Evolutionary conservation across 2,329 filamentous ascomycete species (phyloP), one percentile per base, ranked within the genome.

Genomic region (Diaporthe sp.): DNA sequence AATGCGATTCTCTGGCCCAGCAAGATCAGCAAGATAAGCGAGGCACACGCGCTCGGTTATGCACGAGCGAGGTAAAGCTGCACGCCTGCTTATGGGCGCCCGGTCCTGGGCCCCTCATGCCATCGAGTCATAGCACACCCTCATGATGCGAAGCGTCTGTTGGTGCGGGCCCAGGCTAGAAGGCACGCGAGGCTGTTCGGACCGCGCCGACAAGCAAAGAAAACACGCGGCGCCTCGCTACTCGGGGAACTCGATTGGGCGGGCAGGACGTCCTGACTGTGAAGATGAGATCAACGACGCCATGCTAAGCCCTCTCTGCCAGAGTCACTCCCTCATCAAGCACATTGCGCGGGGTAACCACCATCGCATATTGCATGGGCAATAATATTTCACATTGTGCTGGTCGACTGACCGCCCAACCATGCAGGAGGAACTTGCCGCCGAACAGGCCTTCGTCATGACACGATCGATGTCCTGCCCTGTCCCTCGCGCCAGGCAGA

Each of bases 61-160:
- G 65, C 49, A 42, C n/a, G 4, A 55, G 12, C 34, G 12, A 55
- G 22, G 10, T 34, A 34, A 69, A 34, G 34, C 65, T 55, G 49
- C 46, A 55, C 6, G 46, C n/a, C 28, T 15, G 46, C 49, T 55
- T 42, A 53, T 7, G 42, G 49, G 9, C 34, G 49, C 4, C 34
- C 65, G 49, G 65, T 39, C 65, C 22, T 55, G 46, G 12, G 17
- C n/a, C 65, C n/a, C 22, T 53, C 46, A 51, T 53, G 44, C n/a
- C 65, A 15, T 28, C 46, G 65, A 53, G 65, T 39, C 65, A 68
- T 53, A 68, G 65, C 65, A 51, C 31, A 51, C 22, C 49, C 34
- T 69, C 34, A 13, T 19, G 8, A 34, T 55, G 34, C 28, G 65
- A 39, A 28, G 22, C n/a, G 49, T 7, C 31, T 31, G 49, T 55